phyloP scores from a whole-genome alignment of 305 asterid genomes.

The Fraxinus dipetala region DNA sequence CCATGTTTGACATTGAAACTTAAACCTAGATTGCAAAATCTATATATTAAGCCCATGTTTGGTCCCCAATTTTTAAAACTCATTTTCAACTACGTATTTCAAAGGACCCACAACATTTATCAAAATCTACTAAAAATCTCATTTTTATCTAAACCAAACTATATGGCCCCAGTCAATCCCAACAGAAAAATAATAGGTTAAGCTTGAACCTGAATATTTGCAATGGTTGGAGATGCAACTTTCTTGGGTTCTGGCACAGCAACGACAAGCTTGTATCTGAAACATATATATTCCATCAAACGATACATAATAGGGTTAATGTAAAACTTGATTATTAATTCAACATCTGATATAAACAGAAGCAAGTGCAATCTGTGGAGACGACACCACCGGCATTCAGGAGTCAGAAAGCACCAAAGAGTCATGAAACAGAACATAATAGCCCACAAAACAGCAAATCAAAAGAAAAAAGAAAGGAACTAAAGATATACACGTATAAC shows the following conservation, averaged over 20 bases:
- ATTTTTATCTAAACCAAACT: neutral
- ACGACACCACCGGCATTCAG: neutral
- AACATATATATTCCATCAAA: constrained; percentile 19
- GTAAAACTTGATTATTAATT: constrained; percentile 6
- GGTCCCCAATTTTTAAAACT: neutral
- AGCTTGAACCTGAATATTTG: constrained; percentile 78
- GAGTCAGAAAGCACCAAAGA: neutral
- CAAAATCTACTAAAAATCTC: neutral
- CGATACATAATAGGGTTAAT: neutral
- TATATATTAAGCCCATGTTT: neutral
- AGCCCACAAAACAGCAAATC: neutral
- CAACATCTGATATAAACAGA: constrained; percentile 5
- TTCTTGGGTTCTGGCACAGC: constrained; percentile 81
- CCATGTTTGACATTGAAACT: constrained; percentile 36
- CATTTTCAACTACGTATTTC: neutral
- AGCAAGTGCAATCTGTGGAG: neutral
- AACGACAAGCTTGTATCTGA: constrained; percentile 78
- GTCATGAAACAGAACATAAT: neutral
- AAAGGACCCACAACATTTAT: neutral
- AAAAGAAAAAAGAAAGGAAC: neutral
- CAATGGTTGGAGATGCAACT: constrained; percentile 75
- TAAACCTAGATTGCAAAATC: neutral
- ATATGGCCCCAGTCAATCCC: constrained; percentile 5
- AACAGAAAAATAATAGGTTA: constrained; percentile 20
- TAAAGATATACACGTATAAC: neutral